phyloP scores from a whole-genome alignment of 106 monocot species.

The Platanthera guangdongensis region DNA sequence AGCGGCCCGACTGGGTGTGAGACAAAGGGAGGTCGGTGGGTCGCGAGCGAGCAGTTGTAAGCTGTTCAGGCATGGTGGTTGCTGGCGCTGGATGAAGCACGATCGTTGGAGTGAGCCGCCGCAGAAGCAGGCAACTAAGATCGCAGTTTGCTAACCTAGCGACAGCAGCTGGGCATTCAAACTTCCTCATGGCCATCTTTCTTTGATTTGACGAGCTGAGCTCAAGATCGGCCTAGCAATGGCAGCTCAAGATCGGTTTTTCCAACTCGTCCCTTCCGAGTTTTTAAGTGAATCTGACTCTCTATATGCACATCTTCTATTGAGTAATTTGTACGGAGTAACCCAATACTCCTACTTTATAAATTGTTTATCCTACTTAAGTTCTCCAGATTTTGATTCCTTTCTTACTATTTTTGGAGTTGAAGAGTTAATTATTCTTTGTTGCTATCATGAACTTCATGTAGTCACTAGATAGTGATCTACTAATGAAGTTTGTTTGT shows the following conservation, averaged over 20 bases:
- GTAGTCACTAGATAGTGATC: background rate
- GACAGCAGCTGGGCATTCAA: background rate
- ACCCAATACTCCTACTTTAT: no score
- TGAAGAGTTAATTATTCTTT: background rate
- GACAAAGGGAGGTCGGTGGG: no score
- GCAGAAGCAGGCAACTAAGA: no score
- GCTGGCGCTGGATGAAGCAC: no score
- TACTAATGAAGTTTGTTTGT: background rate
- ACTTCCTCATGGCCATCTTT: background rate
- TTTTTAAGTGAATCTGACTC: background rate
- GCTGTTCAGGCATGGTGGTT: no score
- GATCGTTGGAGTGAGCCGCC: no score
- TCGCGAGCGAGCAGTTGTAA: no score
- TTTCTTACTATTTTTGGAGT: background rate
- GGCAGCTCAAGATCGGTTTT: slow-evolving; percentile 1
- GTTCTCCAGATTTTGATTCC: background rate
- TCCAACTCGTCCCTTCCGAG: background rate
- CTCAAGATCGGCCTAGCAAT: slow-evolving; percentile 7
- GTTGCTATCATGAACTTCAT: background rate
- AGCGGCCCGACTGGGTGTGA: no score
- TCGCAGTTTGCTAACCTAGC: no score
- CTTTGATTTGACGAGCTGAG: slow-evolving; percentile 5
- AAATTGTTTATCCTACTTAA: no score
- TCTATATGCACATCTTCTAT: background rate
- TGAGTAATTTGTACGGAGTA: background rate